Evolutionary conservation across 441 rosid genomes (phyloP), one percentile per base, ranked within the genome.

Genomic region (Metrosideros polymorpha): DNA sequence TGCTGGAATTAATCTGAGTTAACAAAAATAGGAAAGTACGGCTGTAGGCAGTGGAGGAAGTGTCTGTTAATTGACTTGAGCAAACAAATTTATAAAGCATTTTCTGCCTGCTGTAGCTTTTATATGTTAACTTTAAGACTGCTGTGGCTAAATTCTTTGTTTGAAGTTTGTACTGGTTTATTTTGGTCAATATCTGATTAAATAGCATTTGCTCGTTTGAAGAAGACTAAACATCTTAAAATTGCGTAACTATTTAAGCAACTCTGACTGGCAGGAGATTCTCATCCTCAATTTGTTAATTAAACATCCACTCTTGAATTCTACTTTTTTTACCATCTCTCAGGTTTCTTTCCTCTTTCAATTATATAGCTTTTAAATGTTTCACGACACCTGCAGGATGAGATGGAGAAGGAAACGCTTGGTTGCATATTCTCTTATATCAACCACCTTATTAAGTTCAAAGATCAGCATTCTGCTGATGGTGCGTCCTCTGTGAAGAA

Each of bases 361-460:
- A 12, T 39, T 71, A 42, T 71, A 71, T 71, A 71, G 79, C 79
- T 39, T 71, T 39, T 35, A 17, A 39, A 71, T 71, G 79, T 39
- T 39, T 35, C 47, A 12, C 1, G 1, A 22, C 45, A 12, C 17
- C 79, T 91, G 50, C 88, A 97, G 99, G 94, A 96, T 82, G 94
- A 94, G 50, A 54, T 12, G 5, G 94, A 94, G 88, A 92, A 88
- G 93, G 66, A 84, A 91, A 93, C 84, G 8, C 89, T 89, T 7
- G 85, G 92, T 56, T 52, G 91, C 85, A 87, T 94, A 86, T 91
- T 95, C 39, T 93, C 96, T 0, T 93, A 90, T 71, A 90, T 98
- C 30, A 91, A 91, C 32, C 99, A 96, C 88, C 96, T 98, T 66
- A 49, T 98, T 55, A 98, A 94, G 93, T 98, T 94, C 87, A 97